phyloP scores from a whole-genome alignment of 1,284 basidiomycete genomes.

The Cryptococcus sp. region DNA sequence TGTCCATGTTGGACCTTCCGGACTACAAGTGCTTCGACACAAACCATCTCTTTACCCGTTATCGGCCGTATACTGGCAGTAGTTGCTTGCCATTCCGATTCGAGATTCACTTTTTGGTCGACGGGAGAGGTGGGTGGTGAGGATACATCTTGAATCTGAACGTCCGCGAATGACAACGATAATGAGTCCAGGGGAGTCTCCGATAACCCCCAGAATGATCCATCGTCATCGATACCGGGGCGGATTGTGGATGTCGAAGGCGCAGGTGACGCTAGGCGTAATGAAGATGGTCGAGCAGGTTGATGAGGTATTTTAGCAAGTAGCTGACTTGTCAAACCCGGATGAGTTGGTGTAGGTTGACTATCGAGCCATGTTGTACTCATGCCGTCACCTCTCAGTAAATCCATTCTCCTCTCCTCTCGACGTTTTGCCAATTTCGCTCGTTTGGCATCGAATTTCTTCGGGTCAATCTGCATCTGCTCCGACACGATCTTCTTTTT shows the following conservation, averaged over 20 bases:
- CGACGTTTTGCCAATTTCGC: conserved; percentile 23
- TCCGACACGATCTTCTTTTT: no score
- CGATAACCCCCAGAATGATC: conserved; percentile 27
- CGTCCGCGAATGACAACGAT: conserved; percentile 43
- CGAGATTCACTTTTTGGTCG: conserved; percentile 11
- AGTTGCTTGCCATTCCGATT: neutral
- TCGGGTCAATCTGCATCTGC: neutral
- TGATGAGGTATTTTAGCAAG: conserved; percentile 14
- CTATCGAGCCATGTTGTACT: conserved; percentile 15
- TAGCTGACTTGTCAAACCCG: neutral
- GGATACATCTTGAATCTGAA: conserved; percentile 11
- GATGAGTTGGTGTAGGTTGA: neutral
- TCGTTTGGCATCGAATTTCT: conserved; percentile 26
- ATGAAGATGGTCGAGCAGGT: conserved; percentile 21
- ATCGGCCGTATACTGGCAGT: neutral
- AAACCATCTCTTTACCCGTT: conserved; percentile 29
- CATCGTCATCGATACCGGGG: conserved; percentile 14
- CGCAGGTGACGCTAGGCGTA: conserved; percentile 27
- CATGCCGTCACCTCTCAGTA: conserved; percentile 44
- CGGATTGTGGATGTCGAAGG: neutral
- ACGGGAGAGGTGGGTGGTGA: neutral
- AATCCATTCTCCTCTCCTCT: conserved; percentile 36
- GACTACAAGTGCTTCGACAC: conserved; percentile 47
- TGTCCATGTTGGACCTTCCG: conserved; percentile 35
- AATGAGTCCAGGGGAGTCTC: conserved; percentile 41